Conservation (phyloP, 345 rosid species). For the Conringia planisiliqua region DNA sequence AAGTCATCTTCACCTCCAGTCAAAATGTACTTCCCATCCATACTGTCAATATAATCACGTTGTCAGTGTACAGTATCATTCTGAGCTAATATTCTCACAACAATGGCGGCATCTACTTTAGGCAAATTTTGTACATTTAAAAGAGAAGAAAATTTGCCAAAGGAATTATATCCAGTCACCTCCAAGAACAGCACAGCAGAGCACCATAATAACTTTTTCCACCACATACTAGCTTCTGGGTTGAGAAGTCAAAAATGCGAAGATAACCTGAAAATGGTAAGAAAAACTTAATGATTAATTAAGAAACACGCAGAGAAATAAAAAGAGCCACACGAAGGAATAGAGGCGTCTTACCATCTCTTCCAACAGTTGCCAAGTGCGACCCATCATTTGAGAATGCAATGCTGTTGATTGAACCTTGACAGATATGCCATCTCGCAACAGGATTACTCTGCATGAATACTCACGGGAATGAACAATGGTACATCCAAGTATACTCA, state of each 20-base stretch:
- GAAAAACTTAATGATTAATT: background rate
- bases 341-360: slow-evolving; percentile 70
- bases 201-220: slow-evolving; percentile 40
- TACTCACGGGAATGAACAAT: slow-evolving; percentile 24
- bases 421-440: slow-evolving; percentile 98
- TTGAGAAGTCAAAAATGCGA: slow-evolving; percentile 78
- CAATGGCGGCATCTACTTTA: background rate
- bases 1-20: slow-evolving; percentile 99
- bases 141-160: slow-evolving; percentile 52
- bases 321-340: background rate
- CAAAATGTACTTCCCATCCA: slow-evolving; percentile 93
- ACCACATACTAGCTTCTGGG: slow-evolving; percentile 37
- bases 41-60: slow-evolving; percentile 47
- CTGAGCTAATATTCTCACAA: background rate
- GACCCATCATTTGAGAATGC: slow-evolving; percentile 82
- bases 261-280: slow-evolving; percentile 62
- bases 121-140: slow-evolving; percentile 21
- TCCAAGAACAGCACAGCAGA: slow-evolving; percentile 40
- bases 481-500: background rate
- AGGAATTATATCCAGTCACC: slow-evolving; percentile 18
- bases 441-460: slow-evolving; percentile 89
- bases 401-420: slow-evolving; percentile 86
- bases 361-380: slow-evolving; percentile 93
- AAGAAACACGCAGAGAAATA: slow-evolving; percentile 6
- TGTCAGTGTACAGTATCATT: background rate